Conservation (phyloP, 768 basidiomycete genomes). For the Leucosporidium scottii region DNA sequence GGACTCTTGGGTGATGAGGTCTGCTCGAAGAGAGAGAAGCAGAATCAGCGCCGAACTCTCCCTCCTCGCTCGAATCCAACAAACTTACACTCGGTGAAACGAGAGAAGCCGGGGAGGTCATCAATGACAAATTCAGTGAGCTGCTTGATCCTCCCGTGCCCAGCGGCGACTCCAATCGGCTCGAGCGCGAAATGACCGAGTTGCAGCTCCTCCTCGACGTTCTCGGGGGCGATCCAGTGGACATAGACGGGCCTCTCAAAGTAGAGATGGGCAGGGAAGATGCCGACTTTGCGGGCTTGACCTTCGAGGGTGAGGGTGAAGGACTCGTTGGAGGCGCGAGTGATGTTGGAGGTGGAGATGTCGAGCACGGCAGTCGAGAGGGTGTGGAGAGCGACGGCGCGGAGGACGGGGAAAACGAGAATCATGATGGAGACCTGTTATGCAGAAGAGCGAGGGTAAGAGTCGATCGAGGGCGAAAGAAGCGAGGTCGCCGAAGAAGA, state of each 20-base stretch:
- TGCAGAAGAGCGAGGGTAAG: not conserved
- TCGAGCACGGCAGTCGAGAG: slow-evolving; percentile 21
- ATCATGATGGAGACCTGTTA: not conserved
- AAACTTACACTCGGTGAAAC: slow-evolving; percentile 48
- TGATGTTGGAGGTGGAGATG: slow-evolving; percentile 26
- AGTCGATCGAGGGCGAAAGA: not conserved
- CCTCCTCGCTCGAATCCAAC: not conserved
- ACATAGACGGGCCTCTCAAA: slow-evolving; percentile 56
- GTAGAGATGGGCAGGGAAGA: slow-evolving; percentile 56
- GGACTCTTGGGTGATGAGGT: slow-evolving; percentile 59
- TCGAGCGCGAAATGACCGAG: slow-evolving; percentile 55
- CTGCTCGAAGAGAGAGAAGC: slow-evolving; percentile 2
- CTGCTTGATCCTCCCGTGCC: slow-evolving; percentile 49
- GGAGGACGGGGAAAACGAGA: slow-evolving; percentile 20
- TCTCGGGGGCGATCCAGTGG: slow-evolving; percentile 51
- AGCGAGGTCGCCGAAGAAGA: not conserved
- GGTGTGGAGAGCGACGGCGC: slow-evolving; percentile 20
- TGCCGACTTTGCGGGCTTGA: slow-evolving; percentile 57
- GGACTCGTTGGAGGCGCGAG: slow-evolving; percentile 14
- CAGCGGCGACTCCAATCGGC: slow-evolving; percentile 51
- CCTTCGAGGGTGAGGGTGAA: slow-evolving; percentile 31
- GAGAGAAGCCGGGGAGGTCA: slow-evolving; percentile 55
- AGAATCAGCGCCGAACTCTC: not conserved
- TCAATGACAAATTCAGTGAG: slow-evolving; percentile 54
- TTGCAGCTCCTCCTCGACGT: slow-evolving; percentile 46